A percentile compares a stretch with the other conserved stretches of the same genome.
phyloP scores from a whole-genome alignment of 768 basidiomycete genomes.

The Pleurotus tuoliensis region DNA sequence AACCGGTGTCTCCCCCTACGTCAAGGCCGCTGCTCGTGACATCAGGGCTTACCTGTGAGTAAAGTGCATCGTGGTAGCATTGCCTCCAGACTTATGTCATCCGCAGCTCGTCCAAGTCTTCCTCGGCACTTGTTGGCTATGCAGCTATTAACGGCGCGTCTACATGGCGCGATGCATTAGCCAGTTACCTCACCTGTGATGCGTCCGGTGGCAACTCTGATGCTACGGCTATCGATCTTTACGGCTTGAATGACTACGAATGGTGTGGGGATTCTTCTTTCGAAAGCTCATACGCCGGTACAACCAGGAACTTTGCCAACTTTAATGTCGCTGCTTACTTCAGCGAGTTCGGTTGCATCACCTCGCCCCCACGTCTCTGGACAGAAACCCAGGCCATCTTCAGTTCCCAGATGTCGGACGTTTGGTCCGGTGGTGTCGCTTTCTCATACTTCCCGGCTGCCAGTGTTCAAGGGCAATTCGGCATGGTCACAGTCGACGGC shows the following conservation, averaged over 20 bases:
- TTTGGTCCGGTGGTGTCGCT: constrained; percentile 88
- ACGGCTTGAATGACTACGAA: constrained; percentile 82
- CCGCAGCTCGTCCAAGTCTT: constrained; percentile 58
- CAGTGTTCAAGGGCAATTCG: constrained; percentile 73
- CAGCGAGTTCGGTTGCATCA: constrained; percentile 82
- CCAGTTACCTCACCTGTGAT: constrained; percentile 81
- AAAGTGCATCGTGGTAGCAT: background rate
- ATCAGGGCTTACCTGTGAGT: constrained; percentile 78
- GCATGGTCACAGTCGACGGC: constrained; percentile 79
- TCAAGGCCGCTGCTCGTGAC: constrained; percentile 92
- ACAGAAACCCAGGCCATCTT: constrained; percentile 75
- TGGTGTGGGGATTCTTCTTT: constrained; percentile 77
- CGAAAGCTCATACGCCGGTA: constrained; percentile 49
- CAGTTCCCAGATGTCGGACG: constrained; percentile 64
- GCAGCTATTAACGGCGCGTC: constrained; percentile 75
- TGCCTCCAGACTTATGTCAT: constrained; percentile 9
- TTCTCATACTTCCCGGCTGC: constrained; percentile 86
- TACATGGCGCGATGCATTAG: constrained; percentile 60
- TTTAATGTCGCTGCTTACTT: constrained; percentile 87
- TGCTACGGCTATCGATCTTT: constrained; percentile 72
- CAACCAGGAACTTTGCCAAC: constrained; percentile 49
- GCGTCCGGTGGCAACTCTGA: constrained; percentile 47
- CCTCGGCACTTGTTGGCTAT: constrained; percentile 74
- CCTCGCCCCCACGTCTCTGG: constrained; percentile 64
- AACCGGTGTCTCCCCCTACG: constrained; percentile 68